These are phyloP conservation scores for Lichtheimia ramosa DNA, from an alignment of 371 early-diverging fungal genomes.

Conservation along the genomic window DNA sequence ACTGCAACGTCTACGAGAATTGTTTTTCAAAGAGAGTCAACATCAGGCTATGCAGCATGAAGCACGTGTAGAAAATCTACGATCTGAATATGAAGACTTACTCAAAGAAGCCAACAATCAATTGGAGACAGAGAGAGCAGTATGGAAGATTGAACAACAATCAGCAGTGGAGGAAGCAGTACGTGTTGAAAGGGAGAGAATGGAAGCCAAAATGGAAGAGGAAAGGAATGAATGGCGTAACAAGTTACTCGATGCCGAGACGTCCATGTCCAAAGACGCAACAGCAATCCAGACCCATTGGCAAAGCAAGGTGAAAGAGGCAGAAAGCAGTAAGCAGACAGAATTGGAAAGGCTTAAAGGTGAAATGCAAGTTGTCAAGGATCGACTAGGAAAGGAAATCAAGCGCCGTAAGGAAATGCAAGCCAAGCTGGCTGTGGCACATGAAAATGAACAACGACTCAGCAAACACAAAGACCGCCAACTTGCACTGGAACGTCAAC, in stretches of 20 bases:
- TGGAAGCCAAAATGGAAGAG: slow-evolving; percentile 7
- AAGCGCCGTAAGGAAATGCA: slow-evolving; percentile 25
- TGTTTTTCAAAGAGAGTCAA: slow-evolving; percentile 25
- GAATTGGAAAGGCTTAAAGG: slow-evolving; percentile 23
- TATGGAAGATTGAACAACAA: slow-evolving; percentile 28
- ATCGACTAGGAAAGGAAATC: slow-evolving; percentile 37
- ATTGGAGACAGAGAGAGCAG: slow-evolving; percentile 23
- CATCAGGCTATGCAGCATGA: slow-evolving; percentile 29
- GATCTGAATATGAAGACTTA: slow-evolving; percentile 25
- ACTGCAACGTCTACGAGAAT: slow-evolving; percentile 12
- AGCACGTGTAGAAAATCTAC: slow-evolving; percentile 28
- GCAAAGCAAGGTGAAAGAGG: slow-evolving; percentile 30
- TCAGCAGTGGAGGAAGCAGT: slow-evolving; percentile 12
- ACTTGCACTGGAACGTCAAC: slow-evolving; percentile 3
- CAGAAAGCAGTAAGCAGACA: slow-evolving; percentile 1
- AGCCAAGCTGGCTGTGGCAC: slow-evolving; percentile 1
- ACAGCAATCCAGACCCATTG: slow-evolving; percentile 33
- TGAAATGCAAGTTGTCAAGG: slow-evolving; percentile 38
- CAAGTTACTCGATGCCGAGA: slow-evolving; percentile 27
- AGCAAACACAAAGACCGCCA: not conserved
- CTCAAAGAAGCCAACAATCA: slow-evolving; percentile 21
- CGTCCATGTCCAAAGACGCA: slow-evolving; percentile 40
- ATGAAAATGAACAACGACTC: slow-evolving; percentile 4
- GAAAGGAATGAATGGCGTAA: slow-evolving; percentile 26
- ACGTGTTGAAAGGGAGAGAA: slow-evolving; percentile 1